phyloP scores from a whole-genome alignment of 2,329 filamentous ascomycete species.

The Cladorrhinum sp. region DNA sequence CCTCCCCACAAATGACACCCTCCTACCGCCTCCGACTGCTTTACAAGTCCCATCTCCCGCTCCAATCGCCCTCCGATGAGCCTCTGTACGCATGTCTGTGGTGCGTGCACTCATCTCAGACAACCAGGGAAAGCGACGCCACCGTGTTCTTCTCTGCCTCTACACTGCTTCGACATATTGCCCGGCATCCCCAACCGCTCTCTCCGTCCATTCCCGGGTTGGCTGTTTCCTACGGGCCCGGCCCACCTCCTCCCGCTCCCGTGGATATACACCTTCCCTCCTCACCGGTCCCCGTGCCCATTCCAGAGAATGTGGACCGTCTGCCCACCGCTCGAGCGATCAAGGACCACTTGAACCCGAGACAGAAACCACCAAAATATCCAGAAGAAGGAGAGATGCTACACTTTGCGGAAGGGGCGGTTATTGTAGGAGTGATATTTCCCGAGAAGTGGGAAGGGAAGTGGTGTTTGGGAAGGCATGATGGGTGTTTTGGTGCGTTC shows the following conservation, averaged over 20 bases:
- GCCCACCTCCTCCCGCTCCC: constrained; percentile 23
- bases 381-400: constrained; percentile 33
- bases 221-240: constrained; percentile 36
- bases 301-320: constrained; percentile 30
- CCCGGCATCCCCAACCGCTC: constrained; percentile 40
- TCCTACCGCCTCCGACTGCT: constrained; percentile 41
- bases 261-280: constrained; percentile 39
- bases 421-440: constrained; percentile 50
- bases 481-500: constrained; percentile 49
- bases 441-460: constrained; percentile 51
- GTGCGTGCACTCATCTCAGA: constrained; percentile 35
- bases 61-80: constrained; percentile 42
- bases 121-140: constrained; percentile 39
- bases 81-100: constrained; percentile 43
- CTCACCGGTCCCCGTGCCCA: constrained; percentile 30
- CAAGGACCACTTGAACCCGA: constrained; percentile 32
- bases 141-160: constrained; percentile 40
- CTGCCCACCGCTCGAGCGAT: constrained; percentile 36
- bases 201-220: constrained; percentile 35
- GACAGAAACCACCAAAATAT: constrained; percentile 32
- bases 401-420: constrained; percentile 45
- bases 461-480: constrained; percentile 57
- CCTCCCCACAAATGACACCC: neutral
- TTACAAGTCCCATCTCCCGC: constrained; percentile 40
- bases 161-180: constrained; percentile 38